These are phyloP conservation scores for Amaranthus cruentus DNA, from an alignment of 148 eudicot genomes.

Conservation along the genomic window DNA sequence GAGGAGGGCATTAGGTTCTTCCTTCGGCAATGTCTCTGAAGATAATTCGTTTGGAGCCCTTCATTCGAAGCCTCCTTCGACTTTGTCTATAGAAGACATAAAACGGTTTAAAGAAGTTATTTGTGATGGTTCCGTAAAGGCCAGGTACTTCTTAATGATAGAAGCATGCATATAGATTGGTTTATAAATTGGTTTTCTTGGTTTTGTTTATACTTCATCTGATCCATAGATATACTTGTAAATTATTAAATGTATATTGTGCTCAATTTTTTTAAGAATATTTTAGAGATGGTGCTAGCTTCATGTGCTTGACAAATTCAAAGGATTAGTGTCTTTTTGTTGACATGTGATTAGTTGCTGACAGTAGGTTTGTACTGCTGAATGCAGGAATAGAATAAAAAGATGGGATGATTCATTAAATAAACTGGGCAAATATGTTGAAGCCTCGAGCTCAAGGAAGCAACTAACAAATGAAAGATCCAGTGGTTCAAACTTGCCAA, in stretches of 20 bases:
- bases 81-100: conserved; percentile 52
- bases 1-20: conserved; percentile 49
- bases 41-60: conserved; percentile 65
- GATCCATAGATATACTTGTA: not conserved
- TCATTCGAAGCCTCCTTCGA: conserved; percentile 53
- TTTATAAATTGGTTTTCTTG: not conserved
- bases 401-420: conserved; percentile 54
- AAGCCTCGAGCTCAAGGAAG: conserved; percentile 49
- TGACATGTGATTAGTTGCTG: conserved; percentile 13
- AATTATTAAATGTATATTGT: not conserved
- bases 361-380: conserved; percentile 2
- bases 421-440: conserved; percentile 55
- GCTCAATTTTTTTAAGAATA: not conserved
- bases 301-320: conserved; percentile 6
- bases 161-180: not conserved
- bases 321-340: not conserved
- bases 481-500: conserved; percentile 50
- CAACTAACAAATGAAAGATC: conserved; percentile 60
- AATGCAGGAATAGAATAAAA: conserved; percentile 60
- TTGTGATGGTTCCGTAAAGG: conserved; percentile 52
- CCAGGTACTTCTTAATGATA: conserved; percentile 46
- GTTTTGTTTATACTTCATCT: not conserved
- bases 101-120: conserved; percentile 56
- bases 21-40: conserved; percentile 52
- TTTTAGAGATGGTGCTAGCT: not conserved